Evolutionary conservation across 495 filamentous ascomycete genomes (phyloP).

Genomic region (Penicillium samsonianum): DNA sequence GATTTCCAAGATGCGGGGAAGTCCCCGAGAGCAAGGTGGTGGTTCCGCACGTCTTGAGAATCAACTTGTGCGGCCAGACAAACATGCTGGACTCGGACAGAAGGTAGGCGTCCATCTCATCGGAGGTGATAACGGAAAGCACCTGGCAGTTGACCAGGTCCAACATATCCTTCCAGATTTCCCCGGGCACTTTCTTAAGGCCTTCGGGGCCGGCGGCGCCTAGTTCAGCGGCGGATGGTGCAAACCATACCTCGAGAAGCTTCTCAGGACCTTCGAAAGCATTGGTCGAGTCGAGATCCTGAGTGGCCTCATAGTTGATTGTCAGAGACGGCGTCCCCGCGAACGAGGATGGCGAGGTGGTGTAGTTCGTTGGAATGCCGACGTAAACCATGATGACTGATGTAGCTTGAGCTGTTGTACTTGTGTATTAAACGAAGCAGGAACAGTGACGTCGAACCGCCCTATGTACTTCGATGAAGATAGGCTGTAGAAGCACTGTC

Average conservation of each 20-base stretch:
- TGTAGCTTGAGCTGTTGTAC: slow-evolving; percentile 25
- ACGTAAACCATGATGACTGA: slow-evolving; percentile 70
- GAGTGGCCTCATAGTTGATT: slow-evolving; percentile 93
- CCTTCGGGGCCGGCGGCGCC: slow-evolving; percentile 68
- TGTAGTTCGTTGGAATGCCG: slow-evolving; percentile 76
- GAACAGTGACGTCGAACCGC: slow-evolving; percentile 34
- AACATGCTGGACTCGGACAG: slow-evolving; percentile 99
- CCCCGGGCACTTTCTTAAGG: slow-evolving; percentile 79
- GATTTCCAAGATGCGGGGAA: slow-evolving; percentile 87
- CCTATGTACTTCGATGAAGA: slow-evolving; percentile 30
- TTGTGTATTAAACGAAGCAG: slow-evolving; percentile 16
- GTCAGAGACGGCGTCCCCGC: slow-evolving; percentile 82
- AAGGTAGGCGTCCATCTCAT: slow-evolving; percentile 94
- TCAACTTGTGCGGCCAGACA: slow-evolving; percentile 97
- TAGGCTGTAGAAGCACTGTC: slow-evolving; percentile 61
- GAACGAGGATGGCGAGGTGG: slow-evolving; percentile 73
- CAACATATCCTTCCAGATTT: slow-evolving; percentile 95
- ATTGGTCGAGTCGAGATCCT: slow-evolving; percentile 93
- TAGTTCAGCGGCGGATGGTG: slow-evolving; percentile 75
- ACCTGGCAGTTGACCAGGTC: slow-evolving; percentile 99
- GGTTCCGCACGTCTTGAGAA: slow-evolving; percentile 98
- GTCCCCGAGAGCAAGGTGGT: slow-evolving; percentile 88
- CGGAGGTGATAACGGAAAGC: slow-evolving; percentile 90
- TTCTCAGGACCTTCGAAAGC: slow-evolving; percentile 99
- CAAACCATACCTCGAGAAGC: slow-evolving; percentile 98